Base-by-base conservation (phyloP, 2,329 filamentous ascomycete species). In the Pyrenophora seminiperda region DNA sequence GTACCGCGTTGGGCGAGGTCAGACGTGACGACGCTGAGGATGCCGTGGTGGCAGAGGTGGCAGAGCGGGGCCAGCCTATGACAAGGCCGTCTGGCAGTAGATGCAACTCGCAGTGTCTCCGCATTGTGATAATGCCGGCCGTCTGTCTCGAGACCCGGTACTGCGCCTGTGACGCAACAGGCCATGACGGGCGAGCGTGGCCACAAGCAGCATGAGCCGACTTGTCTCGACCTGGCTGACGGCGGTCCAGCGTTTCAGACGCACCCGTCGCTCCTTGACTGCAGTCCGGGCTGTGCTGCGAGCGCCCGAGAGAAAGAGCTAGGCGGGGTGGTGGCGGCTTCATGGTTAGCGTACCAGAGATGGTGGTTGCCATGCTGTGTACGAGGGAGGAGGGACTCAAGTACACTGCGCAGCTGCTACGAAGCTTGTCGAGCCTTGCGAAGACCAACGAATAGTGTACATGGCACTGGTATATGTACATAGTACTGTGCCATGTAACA, bases 81-180 rank as follows among this genome's bases (percentile, higher is more conserved):
- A 47, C 34, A 22, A 40, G 34, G 33, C 40, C 5, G 45, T 32
- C 20, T 34, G 20, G 32, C 44, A 39, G 37, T 18, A 42, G 40
- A 30, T 57, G 53, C 52, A 50, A 56, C 44, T 41, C 50, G 30
- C 46, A 50, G 45, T 49, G 62, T 63, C 58, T 59, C 56, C 45
- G 19, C 48, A 44, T 27, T 10, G 24, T 27, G 24, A 27, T 11
- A 27, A 27, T 27, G 24, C 24, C 24, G 24, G 24, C 24, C 9
- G 49, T 41, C 47, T 53, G 53, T 59, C 54, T 58, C 54, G 54
- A 55, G 48, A 49, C 48, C 22, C 37, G 27, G 43, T 38, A 38
- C 41, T 45, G 46, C 49, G 36, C 39, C 31, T 52, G 52, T 47
- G 47, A 55, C 41, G 49, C 41, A 34, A 45, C n/a, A 44, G 44